Evolutionary conservation across 192 early-diverging fungal genomes (phyloP).

Genomic region (Dissophora ornata): DNA sequence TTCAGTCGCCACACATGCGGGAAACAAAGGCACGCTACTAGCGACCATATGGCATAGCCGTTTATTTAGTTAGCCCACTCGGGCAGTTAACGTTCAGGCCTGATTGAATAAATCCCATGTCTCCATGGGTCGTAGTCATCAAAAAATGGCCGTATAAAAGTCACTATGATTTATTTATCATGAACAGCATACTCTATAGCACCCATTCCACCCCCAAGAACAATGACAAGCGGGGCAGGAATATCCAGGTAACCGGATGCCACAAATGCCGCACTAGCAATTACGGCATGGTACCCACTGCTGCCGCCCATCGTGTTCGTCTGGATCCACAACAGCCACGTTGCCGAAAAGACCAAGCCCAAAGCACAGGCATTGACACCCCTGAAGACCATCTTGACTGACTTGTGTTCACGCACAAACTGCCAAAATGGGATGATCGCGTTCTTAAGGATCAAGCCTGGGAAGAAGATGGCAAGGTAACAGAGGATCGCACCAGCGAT

Average conservation of each 20-base stretch:
- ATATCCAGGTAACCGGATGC: constrained; percentile 37
- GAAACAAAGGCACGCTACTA: too few relatives aligned
- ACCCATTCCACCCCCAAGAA: constrained; percentile 53
- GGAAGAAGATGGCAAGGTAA: constrained; percentile 69
- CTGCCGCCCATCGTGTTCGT: constrained; percentile 33
- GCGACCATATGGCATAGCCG: too few relatives aligned
- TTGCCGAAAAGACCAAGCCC: constrained; percentile 71
- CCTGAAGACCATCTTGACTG: constrained; percentile 61
- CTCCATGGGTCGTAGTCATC: too few relatives aligned
- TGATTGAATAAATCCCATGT: too few relatives aligned
- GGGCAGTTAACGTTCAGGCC: too few relatives aligned
- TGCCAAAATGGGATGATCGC: constrained; percentile 74
- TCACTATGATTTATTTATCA: too few relatives aligned
- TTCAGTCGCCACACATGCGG: too few relatives aligned
- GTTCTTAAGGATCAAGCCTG: constrained; percentile 69
- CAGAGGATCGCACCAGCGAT: constrained; percentile 65
- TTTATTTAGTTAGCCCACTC: too few relatives aligned
- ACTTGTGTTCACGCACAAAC: constrained; percentile 50
- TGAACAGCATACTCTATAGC: constrained; percentile 56
- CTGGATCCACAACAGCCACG: constrained; percentile 65
- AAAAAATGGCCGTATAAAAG: too few relatives aligned
- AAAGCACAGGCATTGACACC: constrained; percentile 74
- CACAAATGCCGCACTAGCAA: constrained; percentile 52
- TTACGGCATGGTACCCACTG: constrained; percentile 47
- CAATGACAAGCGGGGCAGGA: constrained; percentile 47